A percentile compares a stretch with the other conserved stretches of the same genome.
phyloP scores from a whole-genome alignment of 2,329 filamentous ascomycete genomes.

The Fusarium anguioides region DNA sequence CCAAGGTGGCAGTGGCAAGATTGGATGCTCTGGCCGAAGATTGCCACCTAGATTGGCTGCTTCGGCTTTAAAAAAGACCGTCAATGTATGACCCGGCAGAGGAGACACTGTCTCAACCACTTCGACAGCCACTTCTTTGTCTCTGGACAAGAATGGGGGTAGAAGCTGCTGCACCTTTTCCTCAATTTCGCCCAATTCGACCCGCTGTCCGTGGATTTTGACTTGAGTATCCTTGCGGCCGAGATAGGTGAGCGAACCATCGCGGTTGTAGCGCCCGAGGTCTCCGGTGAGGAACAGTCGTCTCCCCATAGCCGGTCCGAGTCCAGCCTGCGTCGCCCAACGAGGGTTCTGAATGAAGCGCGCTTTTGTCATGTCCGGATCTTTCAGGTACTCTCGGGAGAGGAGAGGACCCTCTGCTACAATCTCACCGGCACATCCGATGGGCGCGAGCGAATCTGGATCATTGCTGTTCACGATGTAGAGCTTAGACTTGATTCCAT shows the following conservation, averaged over 20 bases:
- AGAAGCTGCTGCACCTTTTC: slow-evolving; percentile 10
- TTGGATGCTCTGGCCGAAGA: slow-evolving; percentile 4
- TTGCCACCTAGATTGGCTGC: slow-evolving; percentile 5
- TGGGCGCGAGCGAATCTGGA: slow-evolving; percentile 8
- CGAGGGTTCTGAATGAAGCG: slow-evolving; percentile 3
- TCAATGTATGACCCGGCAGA: slow-evolving; percentile 7
- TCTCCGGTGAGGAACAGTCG: slow-evolving; percentile 1
- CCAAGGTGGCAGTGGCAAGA: slow-evolving; percentile 7
- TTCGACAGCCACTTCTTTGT: slow-evolving; percentile 8
- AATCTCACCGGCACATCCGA: slow-evolving; percentile 8
- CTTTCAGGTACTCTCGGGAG: slow-evolving; percentile 7
- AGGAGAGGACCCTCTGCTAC: slow-evolving; percentile 7
- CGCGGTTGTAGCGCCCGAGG: background rate
- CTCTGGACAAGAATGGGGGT: slow-evolving; percentile 10
- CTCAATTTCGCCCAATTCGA: background rate
- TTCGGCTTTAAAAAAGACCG: slow-evolving; percentile 12
- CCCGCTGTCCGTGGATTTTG: background rate
- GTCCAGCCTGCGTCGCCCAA: slow-evolving; percentile 5
- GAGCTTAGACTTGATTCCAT: slow-evolving; percentile 8
- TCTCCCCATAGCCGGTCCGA: slow-evolving; percentile 5
- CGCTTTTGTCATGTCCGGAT: slow-evolving; percentile 6
- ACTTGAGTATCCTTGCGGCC: no score
- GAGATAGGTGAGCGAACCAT: background rate
- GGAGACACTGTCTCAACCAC: slow-evolving; percentile 8
- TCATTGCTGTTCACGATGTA: slow-evolving; percentile 7